Evolutionary conservation across 176 grass and related monocot species (phyloP), one percentile per base, ranked within the genome.

Genomic region (Poa annua): DNA sequence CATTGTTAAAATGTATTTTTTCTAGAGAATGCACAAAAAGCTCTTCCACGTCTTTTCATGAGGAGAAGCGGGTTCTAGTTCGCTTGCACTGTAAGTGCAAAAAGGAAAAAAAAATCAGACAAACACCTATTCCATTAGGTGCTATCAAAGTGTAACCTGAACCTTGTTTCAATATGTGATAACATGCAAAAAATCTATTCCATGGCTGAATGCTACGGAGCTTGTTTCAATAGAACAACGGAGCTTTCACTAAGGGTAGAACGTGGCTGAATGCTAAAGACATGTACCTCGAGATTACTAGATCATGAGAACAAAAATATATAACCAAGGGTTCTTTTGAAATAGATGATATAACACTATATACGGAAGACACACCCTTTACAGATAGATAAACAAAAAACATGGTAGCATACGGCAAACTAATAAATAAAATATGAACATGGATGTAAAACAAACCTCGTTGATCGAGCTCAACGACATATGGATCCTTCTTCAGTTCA

Each of bases 401-500:
- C 38, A 39, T 39, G 38, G 38, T 7, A 39, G 8, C 32, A 50
- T 19, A 48, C 17, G 50, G 33, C 1, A 69, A 7, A 47, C 11
- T 49, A 83, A 45, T 16, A 66, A 5, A 25, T 6, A 63, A 6
- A 26, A 26, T 71, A 48, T 5, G 15, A 52, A 74, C 32, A 59
- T 20, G 39, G 50, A 51, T 44, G 51, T 83, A 63, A 49, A 83
- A 74, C 65, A 83, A 75, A 94, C 92, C 92, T 91, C 86, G 74
- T 20, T 91, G 86, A 74, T 94, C 92, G 42, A 94, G 86, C 83
- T 94, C 92, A 22, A 94, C 86, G 2, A 94, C 80, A 89, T 91
- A 86, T 3, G 92, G 92, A 17, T 91, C 71, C 66, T 86, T 88
- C 79, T 88, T 88, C 56, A 86, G 57, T 19, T 90, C n/a, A 79